phyloP scores from a whole-genome alignment of 495 filamentous ascomycete genomes.

The Penicillium nucicola region DNA sequence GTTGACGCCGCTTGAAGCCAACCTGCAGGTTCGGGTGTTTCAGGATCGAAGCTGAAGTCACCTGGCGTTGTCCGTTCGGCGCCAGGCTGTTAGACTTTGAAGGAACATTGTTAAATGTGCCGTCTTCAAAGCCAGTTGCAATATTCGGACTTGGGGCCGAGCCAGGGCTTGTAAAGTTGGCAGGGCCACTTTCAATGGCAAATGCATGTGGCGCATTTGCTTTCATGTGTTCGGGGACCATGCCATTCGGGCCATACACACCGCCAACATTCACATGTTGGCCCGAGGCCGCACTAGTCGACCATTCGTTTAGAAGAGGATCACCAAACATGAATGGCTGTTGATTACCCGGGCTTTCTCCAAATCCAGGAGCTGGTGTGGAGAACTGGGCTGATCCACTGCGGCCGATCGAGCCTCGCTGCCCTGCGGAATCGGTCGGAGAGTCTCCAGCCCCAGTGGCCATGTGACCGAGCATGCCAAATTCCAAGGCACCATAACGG shows the following conservation, averaged over 20 bases:
- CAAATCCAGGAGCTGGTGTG: constrained; percentile 37
- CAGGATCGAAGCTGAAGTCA: constrained; percentile 41
- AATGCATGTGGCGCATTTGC: constrained; percentile 61
- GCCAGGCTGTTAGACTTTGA: constrained; percentile 34
- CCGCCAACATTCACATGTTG: constrained; percentile 41
- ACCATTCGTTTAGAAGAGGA: constrained; percentile 46
- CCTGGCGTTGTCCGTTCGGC: constrained; percentile 36
- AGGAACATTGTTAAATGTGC: constrained; percentile 21
- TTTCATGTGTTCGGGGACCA: constrained; percentile 44
- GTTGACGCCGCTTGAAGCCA: constrained; percentile 48
- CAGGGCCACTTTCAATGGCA: constrained; percentile 66
- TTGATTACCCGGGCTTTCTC: constrained; percentile 44
- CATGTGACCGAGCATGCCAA: constrained; percentile 93
- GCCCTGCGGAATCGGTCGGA: constrained; percentile 58
- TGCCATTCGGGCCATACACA: constrained; percentile 41
- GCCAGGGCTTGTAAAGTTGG: constrained; percentile 60
- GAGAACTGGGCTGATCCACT: constrained; percentile 48
- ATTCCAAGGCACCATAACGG: constrained; percentile 89
- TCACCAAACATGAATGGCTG: constrained; percentile 49
- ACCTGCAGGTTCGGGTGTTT: constrained; percentile 51
- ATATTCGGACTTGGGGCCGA: constrained; percentile 49
- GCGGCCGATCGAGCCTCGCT: constrained; percentile 46
- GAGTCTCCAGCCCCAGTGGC: constrained; percentile 80
- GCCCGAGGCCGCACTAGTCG: constrained; percentile 35
- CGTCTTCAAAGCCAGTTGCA: constrained; percentile 38